Conservation (phyloP, 1,139 yeast genomes). For the Geotrichum phurueaensis region DNA sequence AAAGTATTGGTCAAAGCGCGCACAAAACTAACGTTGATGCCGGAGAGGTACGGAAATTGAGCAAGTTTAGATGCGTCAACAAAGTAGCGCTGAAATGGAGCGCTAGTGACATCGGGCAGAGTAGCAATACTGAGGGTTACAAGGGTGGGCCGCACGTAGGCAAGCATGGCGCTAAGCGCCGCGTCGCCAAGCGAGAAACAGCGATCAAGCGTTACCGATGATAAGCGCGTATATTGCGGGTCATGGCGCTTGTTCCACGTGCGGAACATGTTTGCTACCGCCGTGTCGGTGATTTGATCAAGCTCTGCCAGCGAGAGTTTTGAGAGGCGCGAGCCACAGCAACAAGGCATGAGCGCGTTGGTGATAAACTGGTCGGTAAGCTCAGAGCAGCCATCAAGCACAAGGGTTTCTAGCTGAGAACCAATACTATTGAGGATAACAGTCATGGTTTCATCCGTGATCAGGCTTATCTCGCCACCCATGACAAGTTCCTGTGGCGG, state of each 20-base stretch:
- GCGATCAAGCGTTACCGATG: conserved; percentile 44
- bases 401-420: conserved; percentile 50
- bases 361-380: conserved; percentile 59
- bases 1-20: conserved; percentile 63
- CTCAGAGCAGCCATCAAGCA: conserved; percentile 65
- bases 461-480: conserved; percentile 41
- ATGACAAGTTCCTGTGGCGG: conserved; percentile 36
- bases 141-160: conserved; percentile 61
- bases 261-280: conserved; percentile 52
- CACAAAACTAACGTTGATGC: conserved; percentile 70
- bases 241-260: conserved; percentile 43
- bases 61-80: conserved; percentile 36
- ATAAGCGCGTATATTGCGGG: conserved; percentile 57
- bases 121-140: conserved; percentile 71
- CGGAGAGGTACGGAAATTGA: conserved; percentile 49
- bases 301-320: conserved; percentile 49
- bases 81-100: conserved; percentile 43
- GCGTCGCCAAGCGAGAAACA: conserved; percentile 60
- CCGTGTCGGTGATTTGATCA: conserved; percentile 62
- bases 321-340: conserved; percentile 43
- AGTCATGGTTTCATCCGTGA: conserved; percentile 69
- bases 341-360: conserved; percentile 53
- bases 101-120: conserved; percentile 49
- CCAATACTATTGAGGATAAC: conserved; percentile 60
- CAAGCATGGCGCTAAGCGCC: conserved; percentile 53